Base-by-base conservation (phyloP, 345 rosid genomes). In the Bretschneidera sinensis region DNA sequence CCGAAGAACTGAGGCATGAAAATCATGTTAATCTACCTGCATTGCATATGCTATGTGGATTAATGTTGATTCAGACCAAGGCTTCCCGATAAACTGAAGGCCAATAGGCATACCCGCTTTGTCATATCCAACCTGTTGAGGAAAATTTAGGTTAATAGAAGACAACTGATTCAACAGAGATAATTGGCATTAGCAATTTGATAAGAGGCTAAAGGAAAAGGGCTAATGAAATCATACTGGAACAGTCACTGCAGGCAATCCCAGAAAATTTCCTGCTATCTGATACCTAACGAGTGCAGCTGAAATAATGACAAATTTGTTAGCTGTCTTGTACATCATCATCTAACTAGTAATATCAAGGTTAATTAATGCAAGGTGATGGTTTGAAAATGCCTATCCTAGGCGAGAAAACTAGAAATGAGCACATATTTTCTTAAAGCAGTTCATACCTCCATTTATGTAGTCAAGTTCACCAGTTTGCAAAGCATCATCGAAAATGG, bases 221-320 rank as follows among this genome's bases (percentile, higher is more conserved):
- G 21, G 58, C 18, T 0, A 61, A n/a, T 6, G 33, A 28, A n/a
- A 28, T 28, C 21, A 7, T 79, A 84, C 95, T 0, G 95, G 88
- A 55, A 84, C 71, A 0, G 95, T 79, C 51, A 87, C 72, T 24
- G 95, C 88, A 0, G 95, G 95, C 56, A 87, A 63, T 61, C 95
- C 95, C 49, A 87, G 75, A 66, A 87, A 87, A 61, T 87, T 87
- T 55, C 95, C 90, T 21, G 88, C 86, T 77, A 87, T 84, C 60
- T 77, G 83, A 65, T 82, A 87, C 61, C 86, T 83, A 57, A 82
- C 74, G 21, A 82, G 81, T 5, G 95, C 88, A 58, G 88, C 95
- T 87, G 87, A 67, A 77, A 76, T 17, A 43, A 60, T 11, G 16
- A 61, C 3, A 13, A 13, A 9, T 39, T 39, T 4, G 45, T 39